Conservation (phyloP, 192 early-diverging fungal genomes). For the Lobosporangium transversale region DNA sequence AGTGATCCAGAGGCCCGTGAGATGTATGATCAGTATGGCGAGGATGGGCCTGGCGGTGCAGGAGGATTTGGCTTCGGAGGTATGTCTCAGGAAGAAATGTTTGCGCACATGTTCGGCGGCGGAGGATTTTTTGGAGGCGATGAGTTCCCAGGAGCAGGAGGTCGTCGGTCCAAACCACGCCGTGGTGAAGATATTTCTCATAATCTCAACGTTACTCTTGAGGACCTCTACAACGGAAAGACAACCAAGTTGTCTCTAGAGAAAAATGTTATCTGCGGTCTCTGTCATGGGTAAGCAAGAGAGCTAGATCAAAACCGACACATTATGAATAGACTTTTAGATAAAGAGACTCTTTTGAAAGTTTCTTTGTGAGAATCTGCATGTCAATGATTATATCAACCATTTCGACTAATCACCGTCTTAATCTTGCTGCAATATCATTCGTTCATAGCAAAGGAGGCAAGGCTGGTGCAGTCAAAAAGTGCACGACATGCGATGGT, state of each 20-base stretch:
- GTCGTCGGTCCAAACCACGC: constrained; percentile 45
- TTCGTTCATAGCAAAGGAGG: constrained; percentile 80
- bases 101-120: constrained; percentile 85
- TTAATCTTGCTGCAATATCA: neutral
- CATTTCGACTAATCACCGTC: too few relatives aligned
- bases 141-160: constrained; percentile 20
- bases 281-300: constrained; percentile 67
- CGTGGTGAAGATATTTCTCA: constrained; percentile 70
- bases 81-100: constrained; percentile 86
- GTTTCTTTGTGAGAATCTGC: too few relatives aligned
- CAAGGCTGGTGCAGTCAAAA: constrained; percentile 77
- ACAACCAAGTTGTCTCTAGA: constrained; percentile 82
- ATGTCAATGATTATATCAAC: too few relatives aligned
- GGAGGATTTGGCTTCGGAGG: constrained; percentile 65
- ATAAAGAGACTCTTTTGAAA: too few relatives aligned
- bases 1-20: constrained; percentile 83
- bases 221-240: constrained; percentile 95
- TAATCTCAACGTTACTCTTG: constrained; percentile 85
- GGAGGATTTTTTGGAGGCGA: constrained; percentile 55
- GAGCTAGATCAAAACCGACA: too few relatives aligned
- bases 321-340: too few relatives aligned
- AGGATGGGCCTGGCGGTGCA: constrained; percentile 82
- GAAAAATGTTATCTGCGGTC: constrained; percentile 77
- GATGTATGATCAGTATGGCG: constrained; percentile 92
- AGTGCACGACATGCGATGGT: constrained; percentile 80